Percentiles rank a stretch among this genome's conserved stretches.
phyloP scores from a whole-genome alignment of 768 basidiomycete species.

The Pilatotrama ljubarskyi region DNA sequence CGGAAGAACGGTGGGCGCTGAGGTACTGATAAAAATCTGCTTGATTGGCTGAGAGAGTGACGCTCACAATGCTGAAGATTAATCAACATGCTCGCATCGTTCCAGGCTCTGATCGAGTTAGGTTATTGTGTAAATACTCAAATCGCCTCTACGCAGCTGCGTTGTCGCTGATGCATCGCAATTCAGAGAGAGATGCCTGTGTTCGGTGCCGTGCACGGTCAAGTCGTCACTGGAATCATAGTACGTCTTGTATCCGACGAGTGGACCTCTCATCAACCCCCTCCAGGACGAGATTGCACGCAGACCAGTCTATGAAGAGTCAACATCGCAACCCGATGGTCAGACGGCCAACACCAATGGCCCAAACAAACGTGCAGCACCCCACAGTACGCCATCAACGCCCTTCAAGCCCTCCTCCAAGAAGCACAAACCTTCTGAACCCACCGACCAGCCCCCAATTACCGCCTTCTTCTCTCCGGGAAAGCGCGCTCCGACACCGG shows the following conservation, averaged over 20 bases:
- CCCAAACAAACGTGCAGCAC: conserved; percentile 16
- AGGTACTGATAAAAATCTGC: conserved; percentile 43
- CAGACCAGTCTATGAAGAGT: too few relatives aligned
- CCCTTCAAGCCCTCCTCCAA: conserved; percentile 31
- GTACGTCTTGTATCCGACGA: conserved; percentile 41
- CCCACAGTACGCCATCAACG: conserved; percentile 18
- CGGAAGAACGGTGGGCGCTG: conserved; percentile 79
- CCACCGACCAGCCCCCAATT: conserved; percentile 24
- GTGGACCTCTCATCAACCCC: background rate
- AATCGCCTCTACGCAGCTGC: background rate
- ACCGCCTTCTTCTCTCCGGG: conserved; percentile 25
- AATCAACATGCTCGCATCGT: conserved; percentile 66
- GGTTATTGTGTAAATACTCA: conserved; percentile 53
- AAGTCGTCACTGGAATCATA: conserved; percentile 73
- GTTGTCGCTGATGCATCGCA: conserved; percentile 2
- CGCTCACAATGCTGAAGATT: conserved; percentile 44
- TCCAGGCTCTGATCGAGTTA: conserved; percentile 50
- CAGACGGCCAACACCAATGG: background rate
- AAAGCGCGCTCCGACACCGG: background rate
- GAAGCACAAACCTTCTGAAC: conserved; percentile 27
- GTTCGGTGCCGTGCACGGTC: conserved; percentile 67
- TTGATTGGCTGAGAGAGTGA: background rate
- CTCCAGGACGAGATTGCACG: background rate
- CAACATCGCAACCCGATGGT: background rate
- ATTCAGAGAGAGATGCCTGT: conserved; percentile 81